Evolutionary conservation across 768 basidiomycete species (phyloP), one percentile per base, ranked within the genome.

Genomic region (Lyophyllum decastes): DNA sequence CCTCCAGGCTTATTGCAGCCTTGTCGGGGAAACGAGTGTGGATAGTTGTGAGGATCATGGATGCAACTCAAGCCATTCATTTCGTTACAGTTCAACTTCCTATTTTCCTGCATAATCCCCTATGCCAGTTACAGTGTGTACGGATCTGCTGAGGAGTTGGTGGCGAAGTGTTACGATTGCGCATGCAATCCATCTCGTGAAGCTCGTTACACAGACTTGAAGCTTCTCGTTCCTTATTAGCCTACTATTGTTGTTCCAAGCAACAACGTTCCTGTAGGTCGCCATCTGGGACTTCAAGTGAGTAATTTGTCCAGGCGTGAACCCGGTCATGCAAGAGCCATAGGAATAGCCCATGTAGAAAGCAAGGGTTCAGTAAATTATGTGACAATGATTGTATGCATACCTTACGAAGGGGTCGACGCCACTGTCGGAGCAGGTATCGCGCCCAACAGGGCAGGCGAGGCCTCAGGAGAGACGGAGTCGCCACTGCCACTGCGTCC

Each of bases 261-360:
- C 44, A 25, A 58, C 54, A 57, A 79, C 65, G 8, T 68, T 66
- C 53, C 79, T 77, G 66, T 78, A 81, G 25, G 78, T 77, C 44
- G 69, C 61, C 58, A 81, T 58, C 67, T 79, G 76, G 33, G 60
- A 62, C 56, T 69, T 67, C 55, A 78, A 57, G 50, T 78, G 76
- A 26, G 67, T 68, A 46, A 58, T 63, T 54, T 81, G 79, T 24
- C 78, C 79, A 27, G 68, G 47, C 12, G 80, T 78, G 65, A 80
- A 82, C 50, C 67, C 64, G 52, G 65, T 74, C 80, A 79, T 82
- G 70, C 79, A 82, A 22, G 67, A 61, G 58, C 82, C 81, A 60
- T 75, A 65, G 16, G 72, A 70, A 66, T 80, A 81, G 65, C 82
- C 79, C 79, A 82, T 81, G 65, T 70, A 80, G 67, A 80, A 79